Evolutionary conservation across 1,139 yeast genomes (phyloP), one percentile per base, ranked within the genome.

Genomic region (Nakaseomyces delphensis): DNA sequence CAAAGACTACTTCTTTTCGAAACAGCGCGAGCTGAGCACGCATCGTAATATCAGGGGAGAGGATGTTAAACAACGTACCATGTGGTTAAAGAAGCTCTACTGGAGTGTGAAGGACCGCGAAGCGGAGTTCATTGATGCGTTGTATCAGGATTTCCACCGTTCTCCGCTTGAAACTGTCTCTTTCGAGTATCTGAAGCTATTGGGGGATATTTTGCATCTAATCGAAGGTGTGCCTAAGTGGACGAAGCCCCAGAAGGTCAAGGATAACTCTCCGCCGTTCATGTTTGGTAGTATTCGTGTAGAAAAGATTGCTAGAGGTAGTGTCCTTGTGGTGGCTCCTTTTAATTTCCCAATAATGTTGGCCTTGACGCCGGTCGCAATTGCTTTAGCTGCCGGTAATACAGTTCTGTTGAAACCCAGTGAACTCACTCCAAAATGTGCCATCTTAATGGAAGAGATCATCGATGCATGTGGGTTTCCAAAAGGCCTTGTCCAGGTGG

Each of bases 381-480:
- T 86, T 24, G 96, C 96, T 1, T 67, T 91, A 53, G 87, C 95
- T 2, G 87, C 83, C 16, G 97, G 97, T 18, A 89, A 89, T 61
- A 71, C 80, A 6, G 93, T 84, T 21, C 77, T 84, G 19, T 67
- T 83, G 56, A 89, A 89, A 61, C 94, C 86, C 27, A 75, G 84
- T 29, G 97, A 91, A 62, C 61, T 73, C 46, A 76, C 83, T 2
- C 91, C 94, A 1, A 66, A 73, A 50, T 76, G 81, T 43, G 68
- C 87, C 4, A 60, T 63, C 25, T 71, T 75, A 21, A 60, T 87
- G 44, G 71, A 80, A 18, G 68, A 70, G 29, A 57, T 85, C n/a
- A 63, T 89, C 31, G 61, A 68, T 21, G 59, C 68, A 9, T 76
- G 79, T 2, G 63, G 76, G 38, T 76, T 80, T 47, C 76, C 76